phyloP scores from a whole-genome alignment of 1,139 yeast species.

The Hyphopichia khmerensis region DNA sequence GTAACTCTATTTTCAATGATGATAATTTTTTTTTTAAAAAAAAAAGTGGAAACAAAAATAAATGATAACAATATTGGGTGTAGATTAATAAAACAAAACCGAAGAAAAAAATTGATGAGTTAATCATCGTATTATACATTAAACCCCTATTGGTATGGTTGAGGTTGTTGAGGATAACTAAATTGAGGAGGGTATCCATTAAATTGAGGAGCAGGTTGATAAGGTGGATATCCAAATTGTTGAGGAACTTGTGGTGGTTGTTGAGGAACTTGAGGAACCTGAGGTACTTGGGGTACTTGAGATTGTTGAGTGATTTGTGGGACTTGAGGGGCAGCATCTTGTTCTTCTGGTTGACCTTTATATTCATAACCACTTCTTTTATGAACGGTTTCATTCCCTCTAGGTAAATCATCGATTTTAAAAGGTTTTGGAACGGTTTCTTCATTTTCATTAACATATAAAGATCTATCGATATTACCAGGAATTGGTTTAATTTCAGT shows the following conservation, averaged over 20 bases:
- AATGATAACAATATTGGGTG: background rate
- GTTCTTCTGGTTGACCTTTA: slow-evolving; percentile 49
- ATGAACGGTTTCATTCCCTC: slow-evolving; percentile 42
- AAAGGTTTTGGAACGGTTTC: slow-evolving; percentile 84
- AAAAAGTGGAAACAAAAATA: background rate
- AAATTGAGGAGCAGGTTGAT: slow-evolving; percentile 22
- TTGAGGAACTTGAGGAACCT: slow-evolving; percentile 13
- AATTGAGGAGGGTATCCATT: slow-evolving; percentile 27
- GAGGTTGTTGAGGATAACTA: slow-evolving; percentile 10
- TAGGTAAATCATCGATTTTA: slow-evolving; percentile 67
- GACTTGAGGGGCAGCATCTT: slow-evolving; percentile 12
- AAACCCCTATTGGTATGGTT: slow-evolving; percentile 6
- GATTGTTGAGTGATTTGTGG: slow-evolving; percentile 17
- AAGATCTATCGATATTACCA: slow-evolving; percentile 77
- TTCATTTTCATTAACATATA: slow-evolving; percentile 83
- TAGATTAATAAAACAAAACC: background rate
- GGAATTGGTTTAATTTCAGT: slow-evolving; percentile 98
- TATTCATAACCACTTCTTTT: slow-evolving; percentile 44
- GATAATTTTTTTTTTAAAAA: too few relatives aligned
- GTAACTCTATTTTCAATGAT: background rate
- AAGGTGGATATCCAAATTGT: slow-evolving; percentile 20
- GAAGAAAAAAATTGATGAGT: slow-evolving; percentile 3
- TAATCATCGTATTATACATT: background rate
- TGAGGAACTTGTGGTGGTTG: slow-evolving; percentile 17
- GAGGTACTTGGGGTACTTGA: slow-evolving; percentile 5